A percentile compares a stretch with the other conserved stretches of the same genome.
Evolutionary conservation across 257 asterid genomes (phyloP).

Genomic region (Solanum habrochaites): DNA sequence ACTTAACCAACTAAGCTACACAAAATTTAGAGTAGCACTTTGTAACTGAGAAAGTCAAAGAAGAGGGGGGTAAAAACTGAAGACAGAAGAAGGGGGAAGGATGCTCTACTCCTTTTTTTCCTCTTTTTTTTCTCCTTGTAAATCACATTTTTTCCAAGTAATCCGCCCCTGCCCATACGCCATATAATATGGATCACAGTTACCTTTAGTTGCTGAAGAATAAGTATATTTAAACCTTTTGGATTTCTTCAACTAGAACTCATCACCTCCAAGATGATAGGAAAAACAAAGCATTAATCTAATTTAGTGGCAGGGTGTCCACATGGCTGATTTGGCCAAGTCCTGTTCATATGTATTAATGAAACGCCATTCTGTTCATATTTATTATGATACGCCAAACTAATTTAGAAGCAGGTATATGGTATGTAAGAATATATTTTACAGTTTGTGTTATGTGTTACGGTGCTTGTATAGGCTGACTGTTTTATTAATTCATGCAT

Average conservation of each 20-base stretch:
- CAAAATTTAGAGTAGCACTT: too few relatives aligned
- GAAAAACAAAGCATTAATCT: neutral
- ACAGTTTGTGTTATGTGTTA: neutral
- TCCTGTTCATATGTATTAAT: neutral
- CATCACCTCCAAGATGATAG: neutral
- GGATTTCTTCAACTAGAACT: neutral
- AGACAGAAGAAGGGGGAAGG: too few relatives aligned
- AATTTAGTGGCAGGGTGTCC: neutral
- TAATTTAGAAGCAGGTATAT: neutral
- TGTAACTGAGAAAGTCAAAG: too few relatives aligned
- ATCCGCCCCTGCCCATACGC: neutral
- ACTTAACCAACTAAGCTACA: too few relatives aligned
- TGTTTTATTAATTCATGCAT: neutral
- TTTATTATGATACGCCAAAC: neutral
- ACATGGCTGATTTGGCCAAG: neutral
- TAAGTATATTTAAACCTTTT: neutral
- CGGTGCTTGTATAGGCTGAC: neutral
- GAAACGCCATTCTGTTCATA: too few relatives aligned
- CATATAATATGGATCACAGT: neutral
- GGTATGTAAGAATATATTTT: neutral
- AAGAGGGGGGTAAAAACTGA: too few relatives aligned
- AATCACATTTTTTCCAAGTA: too few relatives aligned
- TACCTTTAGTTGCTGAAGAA: neutral
- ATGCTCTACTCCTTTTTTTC: too few relatives aligned
- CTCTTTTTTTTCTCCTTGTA: too few relatives aligned